These are phyloP conservation scores for Penicillium cinerascens DNA, from an alignment of 495 filamentous ascomycete species.

Conservation along the genomic window DNA sequence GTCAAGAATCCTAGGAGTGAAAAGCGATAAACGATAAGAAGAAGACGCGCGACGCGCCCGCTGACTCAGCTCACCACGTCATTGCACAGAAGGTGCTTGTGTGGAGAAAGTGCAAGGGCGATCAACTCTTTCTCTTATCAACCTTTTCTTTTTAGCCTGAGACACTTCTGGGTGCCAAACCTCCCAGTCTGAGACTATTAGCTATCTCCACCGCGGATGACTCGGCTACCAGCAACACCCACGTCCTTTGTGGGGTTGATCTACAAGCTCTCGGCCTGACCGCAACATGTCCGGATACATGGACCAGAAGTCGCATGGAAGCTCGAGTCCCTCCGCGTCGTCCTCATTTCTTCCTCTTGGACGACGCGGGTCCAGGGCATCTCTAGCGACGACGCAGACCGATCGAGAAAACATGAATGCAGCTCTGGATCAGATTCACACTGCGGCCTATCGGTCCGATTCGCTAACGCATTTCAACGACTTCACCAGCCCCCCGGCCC, in stretches of 20 bases:
- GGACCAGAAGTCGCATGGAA: slow-evolving; percentile 38
- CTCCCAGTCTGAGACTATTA: not conserved
- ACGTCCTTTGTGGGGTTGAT: slow-evolving; percentile 15
- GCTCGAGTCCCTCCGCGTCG: slow-evolving; percentile 42
- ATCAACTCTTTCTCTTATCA: slow-evolving; percentile 2
- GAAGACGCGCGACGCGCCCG: slow-evolving; percentile 7
- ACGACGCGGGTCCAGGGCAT: slow-evolving; percentile 58
- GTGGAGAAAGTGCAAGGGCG: slow-evolving; percentile 14
- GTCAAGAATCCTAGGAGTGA: slow-evolving; percentile 2
- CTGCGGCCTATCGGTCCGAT: slow-evolving; percentile 71
- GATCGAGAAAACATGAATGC: slow-evolving; percentile 70
- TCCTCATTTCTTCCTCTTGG: slow-evolving; percentile 42
- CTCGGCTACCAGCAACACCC: not conserved
- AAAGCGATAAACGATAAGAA: slow-evolving; percentile 22
- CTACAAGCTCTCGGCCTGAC: slow-evolving; percentile 14
- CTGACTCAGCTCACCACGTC: slow-evolving; percentile 33
- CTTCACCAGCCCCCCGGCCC: slow-evolving; percentile 52
- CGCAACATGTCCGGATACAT: slow-evolving; percentile 23
- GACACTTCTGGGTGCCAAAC: slow-evolving; percentile 2
- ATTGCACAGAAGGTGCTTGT: slow-evolving; percentile 28
- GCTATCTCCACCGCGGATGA: slow-evolving; percentile 5
- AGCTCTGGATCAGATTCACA: slow-evolving; percentile 81
- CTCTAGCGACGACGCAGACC: slow-evolving; percentile 53
- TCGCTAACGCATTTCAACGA: slow-evolving; percentile 86
- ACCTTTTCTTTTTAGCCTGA: not conserved